A percentile compares a stretch with the other conserved stretches of the same genome.
phyloP scores from a whole-genome alignment of 2,329 filamentous ascomycete genomes.

The Cordyceps cicadae region DNA sequence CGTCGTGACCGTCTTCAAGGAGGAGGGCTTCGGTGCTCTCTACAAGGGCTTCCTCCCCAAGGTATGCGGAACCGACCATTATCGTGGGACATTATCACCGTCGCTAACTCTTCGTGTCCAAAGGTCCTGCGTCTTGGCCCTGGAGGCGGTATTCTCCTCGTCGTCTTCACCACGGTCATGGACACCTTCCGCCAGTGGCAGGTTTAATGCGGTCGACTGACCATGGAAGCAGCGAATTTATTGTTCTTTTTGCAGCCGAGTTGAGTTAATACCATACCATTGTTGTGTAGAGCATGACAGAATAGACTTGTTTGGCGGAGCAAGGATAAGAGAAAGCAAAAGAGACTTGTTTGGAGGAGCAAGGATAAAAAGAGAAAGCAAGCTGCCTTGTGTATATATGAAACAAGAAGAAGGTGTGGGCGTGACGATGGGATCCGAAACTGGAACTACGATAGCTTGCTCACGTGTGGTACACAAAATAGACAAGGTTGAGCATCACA shows the following conservation, averaged over 20 bases:
- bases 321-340: neutral
- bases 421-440: neutral
- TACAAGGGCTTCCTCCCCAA: conserved; percentile 99
- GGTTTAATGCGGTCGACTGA: neutral
- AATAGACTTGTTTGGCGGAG: neutral
- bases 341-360: neutral
- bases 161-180: conserved; percentile 81
- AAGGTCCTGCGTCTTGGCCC: conserved; percentile 43
- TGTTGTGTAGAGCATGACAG: conserved; percentile 1
- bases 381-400: conserved; percentile 1
- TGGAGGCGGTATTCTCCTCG: conserved; percentile 62
- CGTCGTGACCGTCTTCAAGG: conserved; percentile 75
- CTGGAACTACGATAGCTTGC: neutral
- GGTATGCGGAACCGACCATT: conserved; percentile 52
- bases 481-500: too few species aligned
- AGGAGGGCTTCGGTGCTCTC: conserved; percentile 84
- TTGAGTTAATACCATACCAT: neutral
- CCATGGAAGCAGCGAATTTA: neutral
- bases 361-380: neutral
- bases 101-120: neutral
- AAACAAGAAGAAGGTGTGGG: neutral
- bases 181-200: conserved; percentile 75
- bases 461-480: neutral
- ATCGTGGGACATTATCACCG: too few species aligned
- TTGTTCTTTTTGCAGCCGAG: neutral